Conservation (phyloP, 2,329 filamentous ascomycete species). For the Paecilomyces dactylethromorphus region DNA sequence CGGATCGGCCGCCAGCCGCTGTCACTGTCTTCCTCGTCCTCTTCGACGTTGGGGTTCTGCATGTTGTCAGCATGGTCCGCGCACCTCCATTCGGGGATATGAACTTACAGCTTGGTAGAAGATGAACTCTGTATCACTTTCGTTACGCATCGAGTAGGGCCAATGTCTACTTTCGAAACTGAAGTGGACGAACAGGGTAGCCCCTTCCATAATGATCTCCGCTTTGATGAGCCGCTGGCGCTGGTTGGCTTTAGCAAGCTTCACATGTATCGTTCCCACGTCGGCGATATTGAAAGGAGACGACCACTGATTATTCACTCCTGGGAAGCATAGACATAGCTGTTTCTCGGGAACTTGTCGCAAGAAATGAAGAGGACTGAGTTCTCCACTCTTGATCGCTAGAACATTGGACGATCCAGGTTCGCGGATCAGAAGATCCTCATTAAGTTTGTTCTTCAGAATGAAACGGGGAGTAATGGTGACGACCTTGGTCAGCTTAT, state of each 20-base stretch:
- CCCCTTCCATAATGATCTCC: slow-evolving; percentile 85
- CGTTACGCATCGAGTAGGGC: slow-evolving; percentile 98
- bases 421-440: slow-evolving; percentile 85
- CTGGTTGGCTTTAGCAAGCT: slow-evolving; percentile 84
- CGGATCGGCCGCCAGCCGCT: slow-evolving; percentile 88
- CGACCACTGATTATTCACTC: slow-evolving; percentile 94
- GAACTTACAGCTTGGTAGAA: slow-evolving; percentile 69
- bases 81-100: too few relatives aligned
- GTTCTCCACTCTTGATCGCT: slow-evolving; percentile 66
- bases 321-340: slow-evolving; percentile 84
- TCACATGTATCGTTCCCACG: slow-evolving; percentile 85
- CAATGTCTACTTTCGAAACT: slow-evolving; percentile 89
- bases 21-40: slow-evolving; percentile 71
- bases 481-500: slow-evolving; percentile 93
- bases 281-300: slow-evolving; percentile 97
- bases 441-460: slow-evolving; percentile 83
- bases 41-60: slow-evolving; percentile 76
- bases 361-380: slow-evolving; percentile 84
- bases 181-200: slow-evolving; percentile 88
- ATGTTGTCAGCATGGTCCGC: too few relatives aligned
- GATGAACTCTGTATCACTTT: slow-evolving; percentile 92
- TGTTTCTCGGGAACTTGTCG: slow-evolving; percentile 80
- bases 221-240: slow-evolving; percentile 80
- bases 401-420: slow-evolving; percentile 84
- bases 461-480: slow-evolving; percentile 90